Evolutionary conservation across 495 filamentous ascomycete genomes (phyloP), one percentile per base, ranked within the genome.

Genomic region (Oidiodendron maius): DNA sequence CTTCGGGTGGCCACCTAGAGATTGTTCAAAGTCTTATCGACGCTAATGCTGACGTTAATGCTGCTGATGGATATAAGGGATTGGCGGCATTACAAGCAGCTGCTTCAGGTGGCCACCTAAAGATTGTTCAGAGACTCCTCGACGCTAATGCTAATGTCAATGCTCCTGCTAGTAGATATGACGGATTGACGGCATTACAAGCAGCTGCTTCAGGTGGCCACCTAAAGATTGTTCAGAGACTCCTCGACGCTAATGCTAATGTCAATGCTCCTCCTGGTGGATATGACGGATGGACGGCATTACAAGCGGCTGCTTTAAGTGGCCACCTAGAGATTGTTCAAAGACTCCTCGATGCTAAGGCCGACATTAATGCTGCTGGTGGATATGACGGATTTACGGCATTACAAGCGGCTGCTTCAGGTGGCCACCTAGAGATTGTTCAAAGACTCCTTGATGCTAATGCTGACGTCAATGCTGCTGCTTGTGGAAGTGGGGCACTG

Each of bases 41-140:
- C 28, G 40, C 56, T 8, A 63, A 63, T 8, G 64, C 60, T 12
- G 55, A 65, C 46, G 52, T 55, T 20, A 65, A 65, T 52, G 24
- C 47, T 18, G 47, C 45, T n/a, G 28, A 57, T 41, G 52, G 59
- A 32, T 55, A 58, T 16, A 1, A 17, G 0, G 53, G 51, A 46
- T 25, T 47, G 23, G 61, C 50, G 12, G 61, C 63, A 9, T 48
- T 70, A 9, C 53, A 63, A 39, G 54, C 52, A 12, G 64, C 67
- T 16, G 58, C 55, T 17, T 1, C 17, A 3, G 13, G 13, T 9
- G 46, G 53, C 11, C 32, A 36, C 21, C 15, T 32, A 15, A 22
- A 48, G 15, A 34, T 46, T 24, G 42, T 34, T 4, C 24, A 49
- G 34, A 22, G 16, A 20, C 32, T 47, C 23, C 34, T 35, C 10